Evolutionary conservation across 345 rosid genomes (phyloP), one percentile per base, ranked within the genome.

Genomic region (Physaria fendleri): DNA sequence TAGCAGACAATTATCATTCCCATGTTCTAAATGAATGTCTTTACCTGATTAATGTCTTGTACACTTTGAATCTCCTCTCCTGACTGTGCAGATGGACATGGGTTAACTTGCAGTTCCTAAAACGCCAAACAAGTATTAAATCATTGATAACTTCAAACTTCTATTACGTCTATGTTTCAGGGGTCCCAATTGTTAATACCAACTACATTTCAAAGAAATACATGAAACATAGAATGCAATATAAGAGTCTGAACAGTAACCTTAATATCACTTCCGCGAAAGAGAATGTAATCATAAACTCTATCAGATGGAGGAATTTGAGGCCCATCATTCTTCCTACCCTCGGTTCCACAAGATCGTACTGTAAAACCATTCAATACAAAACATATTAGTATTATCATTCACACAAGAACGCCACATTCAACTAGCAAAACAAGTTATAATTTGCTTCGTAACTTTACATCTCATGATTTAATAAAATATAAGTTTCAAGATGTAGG

Each of bases 101-200:
- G 81, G 70, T 85, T 91, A 47, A 91, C 95, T 75, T 88, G 91
- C 48, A 91, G 81, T 65, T 91, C 98, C 98, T 91, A 85, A 28
- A 68, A 56, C 66, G 23, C 28, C 55, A 28, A 44, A 35, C 11
- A 12, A 33, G 37, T 32, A 3, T 54, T 6, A 42, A 12, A 8
- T 12, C 15, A 42, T 16, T 9, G 33, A 34, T 11, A 16, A 4
- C 24, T 41, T 32, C 21, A 32, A 49, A 40, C 4, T 16, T 49
- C 1, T 8, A 5, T 27, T 22, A 32, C 8, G 35, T 6, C 45
- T 22, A 65, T 11, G 23, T n/a, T 1, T 33, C 37, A 43, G 8
- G 3, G 10, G 5, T 21, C 3, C 59, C 8, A 39, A 62, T 46
- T 14, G 7, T 1, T 9, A 40, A 6, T 1, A 43, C 4, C 17